A percentile compares a stretch with the other conserved stretches of the same genome.
Evolutionary conservation across 2,329 filamentous ascomycete genomes (phyloP).

Genomic region (Cladorrhinum sp.): DNA sequence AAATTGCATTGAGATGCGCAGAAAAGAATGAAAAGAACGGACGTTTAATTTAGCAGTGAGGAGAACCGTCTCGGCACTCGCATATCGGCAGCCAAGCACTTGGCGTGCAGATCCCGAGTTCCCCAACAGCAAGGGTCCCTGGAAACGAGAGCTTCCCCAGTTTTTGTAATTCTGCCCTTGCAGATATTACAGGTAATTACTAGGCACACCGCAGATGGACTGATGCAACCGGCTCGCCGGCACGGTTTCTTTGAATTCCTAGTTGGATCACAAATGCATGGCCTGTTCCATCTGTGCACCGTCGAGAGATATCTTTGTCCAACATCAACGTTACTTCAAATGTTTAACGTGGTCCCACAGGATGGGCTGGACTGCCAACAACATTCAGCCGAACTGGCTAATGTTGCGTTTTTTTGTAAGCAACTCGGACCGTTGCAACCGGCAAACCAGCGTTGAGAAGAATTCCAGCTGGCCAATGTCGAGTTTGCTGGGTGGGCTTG

Average conservation of each 20-base stretch:
- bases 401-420: conserved; percentile 10
- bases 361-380: background rate
- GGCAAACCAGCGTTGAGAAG: conserved; percentile 7
- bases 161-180: background rate
- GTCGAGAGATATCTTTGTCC: background rate
- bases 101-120: conserved; percentile 23
- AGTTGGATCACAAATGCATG: background rate
- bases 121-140: conserved; percentile 18
- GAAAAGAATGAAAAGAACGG: background rate
- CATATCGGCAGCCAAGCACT: conserved; percentile 18
- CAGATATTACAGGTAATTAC: conserved; percentile 3
- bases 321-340: conserved; percentile 21
- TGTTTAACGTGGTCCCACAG: background rate
- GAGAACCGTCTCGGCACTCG: conserved; percentile 13
- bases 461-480: background rate
- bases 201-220: background rate
- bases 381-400: conserved; percentile 29
- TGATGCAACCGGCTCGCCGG: background rate
- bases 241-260: background rate
- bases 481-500: background rate
- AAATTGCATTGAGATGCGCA: background rate
- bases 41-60: conserved; percentile 13
- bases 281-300: background rate
- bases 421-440: background rate
- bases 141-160: background rate